phyloP scores from a whole-genome alignment of 78 protist species.

The Dictyostelium discoideum region dicty_2.7 NC_007090.3:4103501-4104000 shows the following conservation, averaged over 20 bases:
- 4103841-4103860: constrained; percentile 44
- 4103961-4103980: background rate
- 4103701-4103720: background rate
- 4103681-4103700: background rate
- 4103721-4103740: background rate
- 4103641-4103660: constrained; percentile 64
- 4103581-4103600: constrained; percentile 63
- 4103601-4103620: constrained; percentile 53
- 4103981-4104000: constrained; percentile 5
- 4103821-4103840: constrained; percentile 63
- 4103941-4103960: background rate
- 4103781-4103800: constrained; percentile 78
- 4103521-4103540: constrained; percentile 58
- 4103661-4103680: background rate
- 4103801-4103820: constrained; percentile 69
- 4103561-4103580: constrained; percentile 77
- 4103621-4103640: constrained; percentile 63
- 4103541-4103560: constrained; percentile 60
- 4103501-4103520: background rate
- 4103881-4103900: too few species aligned
- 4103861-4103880: background rate
- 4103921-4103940: background rate
- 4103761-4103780: constrained; percentile 75
- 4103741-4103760: background rate
- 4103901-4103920: background rate